phyloP scores from a whole-genome alignment of 2,329 filamentous ascomycete genomes.

The Stagonosporopsis vannaccii region DNA sequence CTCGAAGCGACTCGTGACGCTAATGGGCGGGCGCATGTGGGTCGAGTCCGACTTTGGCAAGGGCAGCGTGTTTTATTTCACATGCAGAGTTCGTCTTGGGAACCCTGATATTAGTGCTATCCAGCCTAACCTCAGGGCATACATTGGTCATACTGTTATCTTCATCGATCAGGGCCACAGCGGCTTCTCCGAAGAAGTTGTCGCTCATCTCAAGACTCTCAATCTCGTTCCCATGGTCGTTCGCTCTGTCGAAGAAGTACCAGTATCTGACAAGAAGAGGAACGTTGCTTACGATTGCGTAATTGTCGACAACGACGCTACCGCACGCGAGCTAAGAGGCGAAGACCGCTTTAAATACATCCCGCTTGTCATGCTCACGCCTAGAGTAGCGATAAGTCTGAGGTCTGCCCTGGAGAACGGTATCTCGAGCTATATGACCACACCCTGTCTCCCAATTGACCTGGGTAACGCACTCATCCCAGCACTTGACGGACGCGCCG shows the following conservation, averaged over 20 bases:
- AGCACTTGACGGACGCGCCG: slow-evolving; percentile 89
- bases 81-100: slow-evolving; percentile 86
- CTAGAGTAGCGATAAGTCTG: slow-evolving; percentile 86
- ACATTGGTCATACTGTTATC: slow-evolving; percentile 88
- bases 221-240: slow-evolving; percentile 85
- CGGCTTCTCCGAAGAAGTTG: slow-evolving; percentile 76
- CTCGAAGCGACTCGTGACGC: slow-evolving; percentile 89
- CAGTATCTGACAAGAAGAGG: slow-evolving; percentile 57
- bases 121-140: slow-evolving; percentile 84
- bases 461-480: slow-evolving; percentile 96
- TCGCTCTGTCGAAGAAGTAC: slow-evolving; percentile 74
- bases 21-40: slow-evolving; percentile 97
- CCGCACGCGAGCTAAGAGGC: slow-evolving; percentile 81
- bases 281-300: slow-evolving; percentile 87
- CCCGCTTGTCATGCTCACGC: slow-evolving; percentile 89
- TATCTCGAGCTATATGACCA: slow-evolving; percentile 99
- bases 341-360: slow-evolving; percentile 98
- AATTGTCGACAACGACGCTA: slow-evolving; percentile 91
- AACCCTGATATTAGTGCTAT: slow-evolving; percentile 80
- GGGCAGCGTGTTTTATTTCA: slow-evolving; percentile 96
- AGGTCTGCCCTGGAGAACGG: slow-evolving; percentile 94
- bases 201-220: slow-evolving; percentile 77
- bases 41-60: slow-evolving; percentile 91
- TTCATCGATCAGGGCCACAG: slow-evolving; percentile 94
- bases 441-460: slow-evolving; percentile 91